Evolutionary conservation across 352 stramenopile species (phyloP), one percentile per base, ranked within the genome.

Genomic region (Globisporangium abappressorium): DNA sequence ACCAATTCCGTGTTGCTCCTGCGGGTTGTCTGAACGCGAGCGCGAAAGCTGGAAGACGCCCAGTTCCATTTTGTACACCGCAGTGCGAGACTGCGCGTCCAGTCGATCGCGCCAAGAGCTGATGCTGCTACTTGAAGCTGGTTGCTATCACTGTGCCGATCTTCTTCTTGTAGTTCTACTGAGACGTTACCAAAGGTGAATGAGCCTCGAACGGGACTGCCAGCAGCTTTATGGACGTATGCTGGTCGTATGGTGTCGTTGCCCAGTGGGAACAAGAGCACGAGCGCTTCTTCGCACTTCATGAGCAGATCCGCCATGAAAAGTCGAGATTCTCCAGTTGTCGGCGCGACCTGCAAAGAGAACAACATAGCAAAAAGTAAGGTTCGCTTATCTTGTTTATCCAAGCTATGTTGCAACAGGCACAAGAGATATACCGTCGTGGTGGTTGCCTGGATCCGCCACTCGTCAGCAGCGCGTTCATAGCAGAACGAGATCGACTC

Each of bases 181-280:
- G 57, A 56, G 1, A 43, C 62, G 22, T 71, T 51, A 18, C 74
- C 74, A 22, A 85, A 68, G 11, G 57, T 41, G 38, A 82, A 74
- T 1, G 57, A 66, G 15, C 78, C 78, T 9, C 15, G 26, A 26
- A 78, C 75, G 12, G 64, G 61, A 36, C 71, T 73, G 0, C 78
- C 78, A 2, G 78, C 73, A 3, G 58, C 75, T 57, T 85, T 85
- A 61, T 85, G 78, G 15, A 81, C 69, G 56, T 82, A 85, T 3
- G 78, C 75, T 38, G 78, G 78, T 14, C 78, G 78, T 24, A 81
- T 64, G 1, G 66, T 68, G 59, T 81, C 71, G 22, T 85, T 81
- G 6, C 73, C 78, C 2, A 82, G 60, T 5, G 78, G 78, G 53
- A 74, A 82, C 41, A 82, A 47, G n/a, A 85, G 54, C 14, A 62